Conservation (phyloP, 1,284 basidiomycete genomes). For the Trametes sp. region DNA sequence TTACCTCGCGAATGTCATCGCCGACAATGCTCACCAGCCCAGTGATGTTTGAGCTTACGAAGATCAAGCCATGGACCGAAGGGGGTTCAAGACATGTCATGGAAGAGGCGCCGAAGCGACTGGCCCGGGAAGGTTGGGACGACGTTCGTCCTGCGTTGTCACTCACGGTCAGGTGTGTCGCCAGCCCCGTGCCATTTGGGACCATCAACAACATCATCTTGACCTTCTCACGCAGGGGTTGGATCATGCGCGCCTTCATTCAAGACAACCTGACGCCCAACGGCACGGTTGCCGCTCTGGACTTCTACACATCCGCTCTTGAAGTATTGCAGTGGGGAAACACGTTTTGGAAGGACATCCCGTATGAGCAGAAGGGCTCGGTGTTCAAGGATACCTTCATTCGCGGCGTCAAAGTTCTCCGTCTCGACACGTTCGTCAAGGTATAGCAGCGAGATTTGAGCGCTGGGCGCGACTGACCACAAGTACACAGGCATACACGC, state of each 20-base stretch:
- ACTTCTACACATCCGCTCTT: conserved; percentile 39
- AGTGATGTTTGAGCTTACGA: background rate
- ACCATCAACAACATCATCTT: no score
- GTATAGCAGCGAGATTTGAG: conserved; percentile 31
- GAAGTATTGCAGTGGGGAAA: conserved; percentile 51
- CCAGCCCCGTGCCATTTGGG: no score
- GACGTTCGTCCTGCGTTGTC: conserved; percentile 47
- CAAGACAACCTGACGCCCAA: conserved; percentile 28
- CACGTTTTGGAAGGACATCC: conserved; percentile 44
- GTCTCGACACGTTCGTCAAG: conserved; percentile 43
- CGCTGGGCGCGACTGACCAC: background rate
- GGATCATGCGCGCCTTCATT: conserved; percentile 48
- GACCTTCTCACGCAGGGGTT: conserved; percentile 35
- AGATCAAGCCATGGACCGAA: background rate
- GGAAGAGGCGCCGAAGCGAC: conserved; percentile 42
- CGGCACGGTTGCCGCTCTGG: conserved; percentile 21
- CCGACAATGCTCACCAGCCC: background rate
- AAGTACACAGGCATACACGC: conserved; percentile 20
- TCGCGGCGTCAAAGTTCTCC: conserved; percentile 42
- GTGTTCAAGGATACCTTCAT: conserved; percentile 45
- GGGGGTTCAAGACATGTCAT: conserved; percentile 36
- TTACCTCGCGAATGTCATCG: background rate
- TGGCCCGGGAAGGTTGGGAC: conserved; percentile 47
- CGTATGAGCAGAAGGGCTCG: conserved; percentile 38
- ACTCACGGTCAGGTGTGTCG: conserved; percentile 49